phyloP scores from a whole-genome alignment of 495 filamentous ascomycete species.

The Neurospora sp. region DNA sequence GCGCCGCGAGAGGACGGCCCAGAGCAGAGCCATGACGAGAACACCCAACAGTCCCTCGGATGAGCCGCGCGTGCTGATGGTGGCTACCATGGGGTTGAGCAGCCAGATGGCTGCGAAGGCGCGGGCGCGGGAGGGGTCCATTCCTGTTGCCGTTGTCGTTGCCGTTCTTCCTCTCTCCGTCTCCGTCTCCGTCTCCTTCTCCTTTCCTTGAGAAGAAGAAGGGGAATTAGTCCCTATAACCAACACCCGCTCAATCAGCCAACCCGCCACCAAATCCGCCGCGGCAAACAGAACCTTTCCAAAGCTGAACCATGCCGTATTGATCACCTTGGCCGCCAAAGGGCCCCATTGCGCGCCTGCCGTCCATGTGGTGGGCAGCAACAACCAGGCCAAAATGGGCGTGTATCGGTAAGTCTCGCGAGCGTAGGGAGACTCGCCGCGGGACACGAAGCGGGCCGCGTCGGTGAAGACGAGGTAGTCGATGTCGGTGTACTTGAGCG shows the following conservation, averaged over 20 bases:
- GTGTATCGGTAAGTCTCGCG: constrained; percentile 97
- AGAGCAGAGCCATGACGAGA: constrained; percentile 69
- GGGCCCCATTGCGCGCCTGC: constrained; percentile 33
- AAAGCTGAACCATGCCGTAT: constrained; percentile 60
- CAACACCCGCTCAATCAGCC: constrained; percentile 50
- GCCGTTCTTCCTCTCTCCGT: neutral
- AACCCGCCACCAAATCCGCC: constrained; percentile 77
- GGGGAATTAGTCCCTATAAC: neutral
- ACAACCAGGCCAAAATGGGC: constrained; percentile 79
- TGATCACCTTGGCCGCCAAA: constrained; percentile 12
- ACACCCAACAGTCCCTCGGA: constrained; percentile 85
- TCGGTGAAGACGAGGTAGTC: constrained; percentile 99
- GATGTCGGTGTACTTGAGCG: constrained; percentile 96
- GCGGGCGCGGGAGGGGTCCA: constrained; percentile 41
- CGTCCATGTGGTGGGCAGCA: constrained; percentile 54
- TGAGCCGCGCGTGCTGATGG: constrained; percentile 87
- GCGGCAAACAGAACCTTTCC: constrained; percentile 82
- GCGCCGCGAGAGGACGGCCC: constrained; percentile 55
- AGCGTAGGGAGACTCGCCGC: constrained; percentile 58
- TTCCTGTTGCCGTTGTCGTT: constrained; percentile 1
- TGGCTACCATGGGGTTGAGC: constrained; percentile 95
- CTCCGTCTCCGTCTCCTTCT: neutral
- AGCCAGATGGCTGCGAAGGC: constrained; percentile 81
- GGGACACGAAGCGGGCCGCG: constrained; percentile 67
- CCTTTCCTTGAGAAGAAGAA: neutral